Evolutionary conservation across 2,329 filamentous ascomycete species (phyloP).

Genomic region (Apiospora aurea): DNA sequence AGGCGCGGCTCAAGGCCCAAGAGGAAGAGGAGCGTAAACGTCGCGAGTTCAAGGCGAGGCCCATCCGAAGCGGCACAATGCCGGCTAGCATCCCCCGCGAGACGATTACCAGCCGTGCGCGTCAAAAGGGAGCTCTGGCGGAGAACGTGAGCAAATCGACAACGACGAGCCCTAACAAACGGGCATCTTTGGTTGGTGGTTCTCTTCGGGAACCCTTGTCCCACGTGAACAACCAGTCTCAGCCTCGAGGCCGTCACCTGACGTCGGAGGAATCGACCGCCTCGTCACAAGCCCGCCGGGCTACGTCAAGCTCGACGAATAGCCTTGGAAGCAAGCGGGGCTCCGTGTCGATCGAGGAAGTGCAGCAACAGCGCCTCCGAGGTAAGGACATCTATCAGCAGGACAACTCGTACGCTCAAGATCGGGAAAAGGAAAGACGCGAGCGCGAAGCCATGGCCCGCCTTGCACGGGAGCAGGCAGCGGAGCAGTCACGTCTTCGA

Average conservation of each 20-base stretch:
- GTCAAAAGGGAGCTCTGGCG: conserved; percentile 49
- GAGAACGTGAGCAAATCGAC: conserved; percentile 36
- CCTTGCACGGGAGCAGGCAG: conserved; percentile 64
- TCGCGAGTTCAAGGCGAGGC: conserved; percentile 70
- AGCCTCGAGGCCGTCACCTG: conserved; percentile 37
- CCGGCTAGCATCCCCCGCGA: conserved; percentile 58
- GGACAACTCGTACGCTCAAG: conserved; percentile 56
- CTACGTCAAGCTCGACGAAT: conserved; percentile 54
- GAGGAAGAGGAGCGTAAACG: conserved; percentile 67
- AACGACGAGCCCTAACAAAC: conserved; percentile 38
- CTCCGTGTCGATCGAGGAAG: conserved; percentile 58
- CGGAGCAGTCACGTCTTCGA: conserved; percentile 64
- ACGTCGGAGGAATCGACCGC: conserved; percentile 29
- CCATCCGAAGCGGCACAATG: conserved; percentile 54
- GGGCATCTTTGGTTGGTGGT: conserved; percentile 36
- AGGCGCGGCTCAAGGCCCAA: conserved; percentile 59
- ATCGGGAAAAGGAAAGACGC: conserved; percentile 59
- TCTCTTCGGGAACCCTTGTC: conserved; percentile 40
- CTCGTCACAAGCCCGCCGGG: conserved; percentile 42
- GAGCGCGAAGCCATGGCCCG: conserved; percentile 63
- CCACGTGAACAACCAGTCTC: conserved; percentile 39
- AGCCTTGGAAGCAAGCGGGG: conserved; percentile 54
- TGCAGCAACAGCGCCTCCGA: conserved; percentile 57
- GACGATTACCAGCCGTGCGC: conserved; percentile 63
- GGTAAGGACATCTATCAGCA: conserved; percentile 61